Base-by-base conservation (phyloP, 495 filamentous ascomycete species). In the Friedmanniomyces simplex region DNA sequence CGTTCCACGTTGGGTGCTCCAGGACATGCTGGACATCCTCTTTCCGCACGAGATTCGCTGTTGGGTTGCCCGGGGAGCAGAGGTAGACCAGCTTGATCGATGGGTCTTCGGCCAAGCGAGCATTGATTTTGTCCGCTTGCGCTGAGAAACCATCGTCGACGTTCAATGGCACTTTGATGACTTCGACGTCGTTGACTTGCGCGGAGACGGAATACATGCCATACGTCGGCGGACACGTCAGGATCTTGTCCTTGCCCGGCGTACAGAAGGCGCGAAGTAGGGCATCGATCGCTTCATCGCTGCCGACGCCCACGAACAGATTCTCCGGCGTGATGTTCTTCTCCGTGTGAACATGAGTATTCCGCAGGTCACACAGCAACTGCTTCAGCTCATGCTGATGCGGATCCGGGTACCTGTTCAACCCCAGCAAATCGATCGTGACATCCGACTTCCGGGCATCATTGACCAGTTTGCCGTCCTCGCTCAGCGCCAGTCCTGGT, bases 161-260 rank as follows among this genome's bases (percentile, higher is more conserved):
- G 60, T 83, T 74, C n/a, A 97, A 74, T 1, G 89, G 87, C 18
- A 96, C 83, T 67, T 86, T 88, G 64, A 95, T 85, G 8, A 97
- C 77, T 16, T 78, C 79, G 24, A 98, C 72, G 65, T 97, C 94
- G 73, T 98, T 98, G 57, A 95, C 83, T 64, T 91, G 83, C 0
- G 94, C 93, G 48, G 87, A 93, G 18, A 97, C 93, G 22, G 81
- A 77, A 73, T 98, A 97, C 93, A 98, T 98, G 65, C 93, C 93
- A 72, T 98, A 98, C 0, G 93, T 98, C 0, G 94, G 93, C 21
- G 93, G 93, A 66, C 90, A 96, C 25, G 88, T 89, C 13, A 98
- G 79, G 68, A 97, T 91, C 62, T 86, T 88, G 71, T 97, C 94
- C 51, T 75, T 76, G 22, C 88, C 88, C 1, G 93, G 93, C 1